Conservation (phyloP, 2,329 filamentous ascomycete species). For the Cordyceps farinosa region DNA sequence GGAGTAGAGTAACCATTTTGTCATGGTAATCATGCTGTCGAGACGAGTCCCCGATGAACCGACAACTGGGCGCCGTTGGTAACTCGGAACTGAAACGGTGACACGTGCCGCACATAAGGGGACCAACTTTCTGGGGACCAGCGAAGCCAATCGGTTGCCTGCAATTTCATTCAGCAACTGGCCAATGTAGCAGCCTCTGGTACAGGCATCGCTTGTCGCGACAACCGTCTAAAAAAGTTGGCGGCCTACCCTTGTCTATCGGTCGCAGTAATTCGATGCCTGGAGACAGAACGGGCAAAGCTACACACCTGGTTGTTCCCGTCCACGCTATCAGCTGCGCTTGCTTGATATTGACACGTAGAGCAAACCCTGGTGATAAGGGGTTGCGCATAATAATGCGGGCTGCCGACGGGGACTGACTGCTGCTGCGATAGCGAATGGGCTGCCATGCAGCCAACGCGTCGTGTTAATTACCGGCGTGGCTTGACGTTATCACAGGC, state of each 20-base stretch:
- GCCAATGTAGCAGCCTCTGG: neutral
- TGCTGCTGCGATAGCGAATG: neutral
- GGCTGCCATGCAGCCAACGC: neutral
- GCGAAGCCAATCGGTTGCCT: neutral
- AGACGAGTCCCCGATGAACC: neutral
- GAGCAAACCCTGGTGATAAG: neutral
- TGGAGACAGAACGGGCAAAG: neutral
- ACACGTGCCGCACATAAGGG: neutral
- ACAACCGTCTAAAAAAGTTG: neutral
- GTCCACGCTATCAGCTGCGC: neutral
- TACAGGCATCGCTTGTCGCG: neutral
- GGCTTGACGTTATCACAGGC: slow-evolving; percentile 8
- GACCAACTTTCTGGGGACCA: neutral
- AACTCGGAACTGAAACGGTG: neutral
- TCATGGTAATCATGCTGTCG: neutral
- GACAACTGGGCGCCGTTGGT: neutral
- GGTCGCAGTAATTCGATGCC: neutral
- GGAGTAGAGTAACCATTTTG: neutral
- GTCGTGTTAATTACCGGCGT: neutral
- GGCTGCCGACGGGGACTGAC: neutral
- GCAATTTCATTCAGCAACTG: neutral
- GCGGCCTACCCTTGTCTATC: neutral
- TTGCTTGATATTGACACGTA: neutral
- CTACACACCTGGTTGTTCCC: neutral
- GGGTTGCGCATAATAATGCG: neutral